phyloP scores from a whole-genome alignment of 768 basidiomycete species.

The Rhodotorula paludigena region DNA sequence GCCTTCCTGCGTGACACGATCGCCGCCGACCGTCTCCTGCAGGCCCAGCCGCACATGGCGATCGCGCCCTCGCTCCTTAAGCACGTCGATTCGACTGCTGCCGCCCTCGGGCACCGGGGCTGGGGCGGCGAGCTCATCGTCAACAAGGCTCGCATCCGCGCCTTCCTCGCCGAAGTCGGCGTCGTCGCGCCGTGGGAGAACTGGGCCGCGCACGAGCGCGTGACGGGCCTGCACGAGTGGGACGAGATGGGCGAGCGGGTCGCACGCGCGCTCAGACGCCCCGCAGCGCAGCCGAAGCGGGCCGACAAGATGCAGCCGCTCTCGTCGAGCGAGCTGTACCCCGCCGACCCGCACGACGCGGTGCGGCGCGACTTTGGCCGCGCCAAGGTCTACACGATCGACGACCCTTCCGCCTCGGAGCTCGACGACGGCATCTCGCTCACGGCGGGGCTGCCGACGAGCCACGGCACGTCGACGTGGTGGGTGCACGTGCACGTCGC shows the following conservation, averaged over 20 bases:
- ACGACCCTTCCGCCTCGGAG: constrained; percentile 71
- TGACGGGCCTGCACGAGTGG: constrained; percentile 42
- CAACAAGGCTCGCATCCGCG: constrained; percentile 37
- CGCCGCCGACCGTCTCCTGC: constrained; percentile 48
- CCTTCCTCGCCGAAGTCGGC: constrained; percentile 64
- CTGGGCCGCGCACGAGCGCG: constrained; percentile 50
- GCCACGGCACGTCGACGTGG: constrained; percentile 54
- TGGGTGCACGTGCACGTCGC: constrained; percentile 94
- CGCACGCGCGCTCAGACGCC: constrained; percentile 4
- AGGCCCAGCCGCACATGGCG: constrained; percentile 61
- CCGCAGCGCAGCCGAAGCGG: background rate
- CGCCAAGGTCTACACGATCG: constrained; percentile 77
- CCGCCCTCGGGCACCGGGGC: constrained; percentile 40
- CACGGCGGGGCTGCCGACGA: constrained; percentile 54
- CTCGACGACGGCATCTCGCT: constrained; percentile 90
- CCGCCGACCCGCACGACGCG: constrained; percentile 60
- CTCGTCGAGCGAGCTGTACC: constrained; percentile 2
- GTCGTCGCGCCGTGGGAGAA: constrained; percentile 78
- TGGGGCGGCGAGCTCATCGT: constrained; percentile 24
- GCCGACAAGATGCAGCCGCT: background rate
- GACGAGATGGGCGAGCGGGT: background rate
- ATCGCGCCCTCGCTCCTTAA: constrained; percentile 60
- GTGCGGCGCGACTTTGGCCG: constrained; percentile 82
- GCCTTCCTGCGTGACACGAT: constrained; percentile 43
- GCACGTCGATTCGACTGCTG: constrained; percentile 49